Evolutionary conservation across 371 early-diverging fungal species (phyloP), one percentile per base, ranked within the genome.

Genomic region (Blakeslea trispora): DNA sequence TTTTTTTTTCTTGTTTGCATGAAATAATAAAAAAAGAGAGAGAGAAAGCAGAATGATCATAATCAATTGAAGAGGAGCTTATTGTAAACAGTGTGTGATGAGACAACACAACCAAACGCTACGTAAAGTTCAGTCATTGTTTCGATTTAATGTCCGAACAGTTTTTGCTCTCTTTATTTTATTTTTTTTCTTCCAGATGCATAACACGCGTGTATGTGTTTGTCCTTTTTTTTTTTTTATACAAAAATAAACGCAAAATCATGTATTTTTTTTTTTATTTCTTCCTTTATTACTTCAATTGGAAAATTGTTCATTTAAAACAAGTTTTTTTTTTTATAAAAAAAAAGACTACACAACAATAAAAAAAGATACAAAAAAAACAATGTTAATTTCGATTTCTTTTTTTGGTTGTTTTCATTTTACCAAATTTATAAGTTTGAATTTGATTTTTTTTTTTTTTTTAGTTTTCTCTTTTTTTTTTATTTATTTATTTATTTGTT

Each of bases 341-440:
- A 24, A 46, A 46, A 2, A n/a, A 14, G 14, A 5, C 18, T 40
- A 40, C 5, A 40, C 41, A 40, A 40, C 18, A 40, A 40, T 40
- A 5, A 40, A n/a, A n/a, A 40, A 28, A 28, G 7, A 28, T 5
- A 28, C 28, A 28, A 28, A 28, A 28, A 28, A 28, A 28, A 28
- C 28, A 28, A 28, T 28, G 28, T 28, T 28, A 28, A 28, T 28
- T 28, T 28, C 28, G 28, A 28, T 28, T 28, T 23, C 22, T 41
- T 40, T 52, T 42, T 52, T 52, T 31, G 52, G 24, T 53, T 53
- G 54, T 53, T 53, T 53, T 53, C 15, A 18, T 53, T 53, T 53
- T 53, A 34, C 54, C 59, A 52, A 39, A 31, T 58, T 24, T 51
- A 57, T 57, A 22, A 50, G 42, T 49, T 54, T 53, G 22, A 40